Percentiles rank a stretch among this genome's conserved stretches.
Evolutionary conservation across 306 rosid genomes (phyloP).

Genomic region (Mimosa pudica): DNA sequence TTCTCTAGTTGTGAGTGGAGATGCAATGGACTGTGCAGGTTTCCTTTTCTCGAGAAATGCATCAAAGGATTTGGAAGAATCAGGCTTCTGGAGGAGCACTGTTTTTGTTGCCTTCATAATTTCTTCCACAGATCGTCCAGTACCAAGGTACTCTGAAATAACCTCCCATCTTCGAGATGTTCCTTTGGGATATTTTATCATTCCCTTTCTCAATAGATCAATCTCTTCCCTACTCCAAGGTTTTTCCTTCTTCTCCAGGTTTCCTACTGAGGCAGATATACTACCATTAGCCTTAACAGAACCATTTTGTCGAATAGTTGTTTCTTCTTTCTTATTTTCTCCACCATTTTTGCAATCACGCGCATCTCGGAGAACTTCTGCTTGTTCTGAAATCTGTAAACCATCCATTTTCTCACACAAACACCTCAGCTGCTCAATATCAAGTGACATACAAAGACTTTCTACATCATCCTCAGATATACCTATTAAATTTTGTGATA

Average conservation of each 20-base stretch:
- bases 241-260: slow-evolving; percentile 83
- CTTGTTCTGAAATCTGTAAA: slow-evolving; percentile 52
- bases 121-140: slow-evolving; percentile 81
- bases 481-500: slow-evolving; percentile 51
- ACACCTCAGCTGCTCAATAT: slow-evolving; percentile 64
- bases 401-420: slow-evolving; percentile 78
- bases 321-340: slow-evolving; percentile 52
- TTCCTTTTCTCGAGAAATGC: slow-evolving; percentile 79
- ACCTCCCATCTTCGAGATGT: slow-evolving; percentile 98
- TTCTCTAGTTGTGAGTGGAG: slow-evolving; percentile 71
- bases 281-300: slow-evolving; percentile 59
- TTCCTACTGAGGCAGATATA: slow-evolving; percentile 36
- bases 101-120: slow-evolving; percentile 74
- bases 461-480: slow-evolving; percentile 77
- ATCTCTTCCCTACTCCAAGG: slow-evolving; percentile 94
- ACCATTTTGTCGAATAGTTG: slow-evolving; percentile 57
- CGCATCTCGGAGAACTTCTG: slow-evolving; percentile 62
- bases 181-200: slow-evolving; percentile 91
- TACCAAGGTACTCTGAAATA: slow-evolving; percentile 91
- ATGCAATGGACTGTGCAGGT: slow-evolving; percentile 58
- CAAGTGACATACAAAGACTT: slow-evolving; percentile 70
- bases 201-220: slow-evolving; percentile 81
- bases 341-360: slow-evolving; percentile 42
- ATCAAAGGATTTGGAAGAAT: slow-evolving; percentile 68
- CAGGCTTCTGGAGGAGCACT: slow-evolving; percentile 75